Evolutionary conservation across 2,329 filamentous ascomycete genomes (phyloP).

Genomic region (Claviceps pazoutovae): DNA sequence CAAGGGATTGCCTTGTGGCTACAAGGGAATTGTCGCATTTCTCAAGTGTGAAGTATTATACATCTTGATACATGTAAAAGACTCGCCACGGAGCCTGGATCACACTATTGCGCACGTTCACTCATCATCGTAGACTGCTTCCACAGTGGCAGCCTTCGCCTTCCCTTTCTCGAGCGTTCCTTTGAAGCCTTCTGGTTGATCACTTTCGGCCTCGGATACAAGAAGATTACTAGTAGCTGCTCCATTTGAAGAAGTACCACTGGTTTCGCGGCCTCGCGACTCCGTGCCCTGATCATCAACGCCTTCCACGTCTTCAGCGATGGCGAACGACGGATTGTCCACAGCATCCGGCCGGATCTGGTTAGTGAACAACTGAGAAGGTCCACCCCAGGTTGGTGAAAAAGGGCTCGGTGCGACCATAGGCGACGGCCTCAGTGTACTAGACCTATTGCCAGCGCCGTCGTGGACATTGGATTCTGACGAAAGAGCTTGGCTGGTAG

Average conservation of each 20-base stretch:
- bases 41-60: too few relatives aligned
- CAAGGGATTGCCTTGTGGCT: too few relatives aligned
- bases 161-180: constrained; percentile 24
- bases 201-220: not conserved
- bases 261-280: not conserved
- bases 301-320: not conserved
- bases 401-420: constrained; percentile 36
- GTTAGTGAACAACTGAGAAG: constrained; percentile 32
- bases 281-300: not conserved
- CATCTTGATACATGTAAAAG: too few relatives aligned
- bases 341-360: constrained; percentile 14
- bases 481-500: not conserved
- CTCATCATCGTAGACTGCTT: constrained; percentile 28
- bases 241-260: not conserved
- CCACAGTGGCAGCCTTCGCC: constrained; percentile 31
- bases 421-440: constrained; percentile 11
- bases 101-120: not conserved
- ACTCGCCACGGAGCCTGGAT: not conserved
- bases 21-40: too few relatives aligned
- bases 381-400: constrained; percentile 36
- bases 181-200: not conserved
- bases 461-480: not conserved
- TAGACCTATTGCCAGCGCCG: not conserved
- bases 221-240: not conserved
- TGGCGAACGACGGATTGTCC: constrained; percentile 9